These are phyloP conservation scores for Suhomyces maxii DNA, from an alignment of 1,139 yeast genomes.

Conservation along the genomic window DNA sequence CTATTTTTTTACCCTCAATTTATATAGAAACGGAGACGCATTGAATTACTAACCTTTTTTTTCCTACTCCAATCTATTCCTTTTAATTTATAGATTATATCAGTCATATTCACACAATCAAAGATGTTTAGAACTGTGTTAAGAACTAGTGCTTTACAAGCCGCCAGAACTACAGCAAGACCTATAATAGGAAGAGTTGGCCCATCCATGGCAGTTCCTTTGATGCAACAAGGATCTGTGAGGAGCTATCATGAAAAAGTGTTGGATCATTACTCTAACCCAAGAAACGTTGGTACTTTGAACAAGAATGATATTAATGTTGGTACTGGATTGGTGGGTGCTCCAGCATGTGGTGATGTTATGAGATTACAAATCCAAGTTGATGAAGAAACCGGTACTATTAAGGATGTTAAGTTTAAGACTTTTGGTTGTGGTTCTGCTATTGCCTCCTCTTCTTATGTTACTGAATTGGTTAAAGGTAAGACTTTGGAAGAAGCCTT, in stretches of 20 bases:
- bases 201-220: constrained; percentile 2
- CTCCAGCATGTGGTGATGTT: constrained; percentile 99
- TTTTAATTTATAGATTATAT: too few species aligned
- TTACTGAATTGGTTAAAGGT: constrained; percentile 94
- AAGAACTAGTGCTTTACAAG: constrained; percentile 9
- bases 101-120: not conserved
- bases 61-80: not conserved
- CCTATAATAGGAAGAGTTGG: constrained; percentile 11
- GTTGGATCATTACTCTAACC: constrained; percentile 93
- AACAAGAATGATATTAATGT: constrained; percentile 75
- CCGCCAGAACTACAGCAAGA: constrained; percentile 10
- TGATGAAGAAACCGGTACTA: constrained; percentile 83
- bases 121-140: constrained; percentile 9
- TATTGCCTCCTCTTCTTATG: constrained; percentile 91
- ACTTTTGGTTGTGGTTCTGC: constrained; percentile 99
- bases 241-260: constrained; percentile 66
- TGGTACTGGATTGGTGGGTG: constrained; percentile 98
- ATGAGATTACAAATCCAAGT: constrained; percentile 97
- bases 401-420: constrained; percentile 93
- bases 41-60: not conserved
- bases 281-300: constrained; percentile 92
- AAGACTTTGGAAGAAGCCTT: constrained; percentile 94
- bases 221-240: constrained; percentile 4
- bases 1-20: not conserved
- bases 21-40: not conserved